Conservation (phyloP, 169 alveolate species). For the Plasmodium billcollinsi region DNA sequence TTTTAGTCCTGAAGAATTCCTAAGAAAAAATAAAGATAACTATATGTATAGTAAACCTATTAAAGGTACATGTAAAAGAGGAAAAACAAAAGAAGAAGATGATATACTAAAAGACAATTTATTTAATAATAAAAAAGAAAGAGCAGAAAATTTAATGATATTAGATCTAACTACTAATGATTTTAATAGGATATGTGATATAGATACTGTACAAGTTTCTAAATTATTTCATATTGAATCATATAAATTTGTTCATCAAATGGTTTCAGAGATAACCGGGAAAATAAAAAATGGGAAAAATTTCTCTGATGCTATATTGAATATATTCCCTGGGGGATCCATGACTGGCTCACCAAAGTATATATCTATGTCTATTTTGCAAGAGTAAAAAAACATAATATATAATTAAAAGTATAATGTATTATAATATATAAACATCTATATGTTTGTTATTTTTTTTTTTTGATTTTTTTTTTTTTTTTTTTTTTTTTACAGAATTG, state of each 20-base stretch:
- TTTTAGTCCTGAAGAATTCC: slow-evolving; percentile 80
- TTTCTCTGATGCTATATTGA: slow-evolving; percentile 71
- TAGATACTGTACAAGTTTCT: slow-evolving; percentile 74
- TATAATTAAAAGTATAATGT: neutral
- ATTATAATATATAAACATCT: neutral
- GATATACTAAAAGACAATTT: slow-evolving; percentile 38
- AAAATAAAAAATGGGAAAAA: slow-evolving; percentile 13
- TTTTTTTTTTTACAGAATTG: slow-evolving; percentile 52
- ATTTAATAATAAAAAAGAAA: slow-evolving; percentile 75
- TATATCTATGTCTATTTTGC: slow-evolving; percentile 72
- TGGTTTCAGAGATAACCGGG: slow-evolving; percentile 81
- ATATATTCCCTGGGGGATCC: slow-evolving; percentile 82
- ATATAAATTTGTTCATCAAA: slow-evolving; percentile 77
- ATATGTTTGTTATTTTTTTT: neutral
- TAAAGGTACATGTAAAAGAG: slow-evolving; percentile 80
- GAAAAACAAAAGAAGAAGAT: slow-evolving; percentile 77
- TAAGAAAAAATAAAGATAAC: slow-evolving; percentile 64
- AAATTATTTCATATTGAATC: slow-evolving; percentile 75
- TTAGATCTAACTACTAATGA: slow-evolving; percentile 81
- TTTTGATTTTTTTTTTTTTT: neutral
- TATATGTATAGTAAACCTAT: slow-evolving; percentile 79
- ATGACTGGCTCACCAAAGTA: slow-evolving; percentile 84
- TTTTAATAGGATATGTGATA: slow-evolving; percentile 75
- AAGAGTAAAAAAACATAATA: slow-evolving; percentile 13
- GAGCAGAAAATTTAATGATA: slow-evolving; percentile 82